Evolutionary conservation across 768 basidiomycete species (phyloP).

Genomic region (Galerina marginata): DNA sequence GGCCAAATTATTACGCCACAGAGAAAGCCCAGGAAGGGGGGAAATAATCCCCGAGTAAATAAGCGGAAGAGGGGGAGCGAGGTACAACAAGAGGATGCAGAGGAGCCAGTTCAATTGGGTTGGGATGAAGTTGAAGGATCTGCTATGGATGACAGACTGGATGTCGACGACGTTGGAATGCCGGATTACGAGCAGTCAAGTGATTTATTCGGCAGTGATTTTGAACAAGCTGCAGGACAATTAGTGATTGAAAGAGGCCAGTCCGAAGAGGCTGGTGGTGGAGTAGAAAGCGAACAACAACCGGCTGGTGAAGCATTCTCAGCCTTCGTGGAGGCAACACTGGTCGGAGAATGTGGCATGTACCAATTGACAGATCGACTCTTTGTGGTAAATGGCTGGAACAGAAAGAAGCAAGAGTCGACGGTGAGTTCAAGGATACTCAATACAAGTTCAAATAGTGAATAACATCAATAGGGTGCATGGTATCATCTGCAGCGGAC

Average conservation of each 20-base stretch:
- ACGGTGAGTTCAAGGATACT: conserved; percentile 5
- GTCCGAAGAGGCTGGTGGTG: neutral
- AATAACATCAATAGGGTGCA: neutral
- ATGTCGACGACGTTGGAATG: no score
- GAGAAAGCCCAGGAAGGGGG: neutral
- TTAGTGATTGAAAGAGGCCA: neutral
- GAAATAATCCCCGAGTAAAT: neutral
- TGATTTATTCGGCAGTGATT: no score
- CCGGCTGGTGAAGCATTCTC: neutral
- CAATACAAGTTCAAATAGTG: neutral
- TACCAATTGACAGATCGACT: conserved; percentile 13
- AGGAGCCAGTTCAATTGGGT: neutral
- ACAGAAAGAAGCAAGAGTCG: neutral
- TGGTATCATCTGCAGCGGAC: conserved; percentile 17
- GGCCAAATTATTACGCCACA: neutral
- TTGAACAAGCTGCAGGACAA: neutral
- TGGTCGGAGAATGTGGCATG: conserved; percentile 7
- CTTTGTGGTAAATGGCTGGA: conserved; percentile 23
- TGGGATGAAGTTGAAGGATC: no score
- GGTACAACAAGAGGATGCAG: neutral
- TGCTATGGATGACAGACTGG: no score
- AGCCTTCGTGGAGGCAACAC: conserved; percentile 7
- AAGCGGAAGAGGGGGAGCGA: neutral
- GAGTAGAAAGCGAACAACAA: neutral
- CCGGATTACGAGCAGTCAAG: no score